Evolutionary conservation across 768 basidiomycete species (phyloP).

Genomic region (Astraeus odoratus): DNA sequence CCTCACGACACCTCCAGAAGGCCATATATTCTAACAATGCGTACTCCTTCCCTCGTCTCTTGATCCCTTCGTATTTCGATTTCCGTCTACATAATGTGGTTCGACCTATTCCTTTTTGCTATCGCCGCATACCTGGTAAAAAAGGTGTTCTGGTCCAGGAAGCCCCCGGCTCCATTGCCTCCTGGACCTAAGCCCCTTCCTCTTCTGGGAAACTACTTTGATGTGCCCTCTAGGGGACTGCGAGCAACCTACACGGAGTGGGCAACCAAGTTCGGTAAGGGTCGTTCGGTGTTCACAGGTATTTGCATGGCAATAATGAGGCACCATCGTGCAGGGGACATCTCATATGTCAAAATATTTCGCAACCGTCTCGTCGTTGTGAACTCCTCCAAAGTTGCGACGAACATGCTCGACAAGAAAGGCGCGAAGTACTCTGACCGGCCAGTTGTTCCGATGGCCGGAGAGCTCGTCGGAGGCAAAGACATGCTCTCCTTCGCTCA

Average conservation of each 20-base stretch:
- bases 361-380: slow-evolving; percentile 44
- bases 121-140: slow-evolving; percentile 8
- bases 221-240: slow-evolving; percentile 43
- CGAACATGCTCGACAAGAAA: slow-evolving; percentile 46
- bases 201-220: slow-evolving; percentile 46
- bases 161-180: slow-evolving; percentile 5
- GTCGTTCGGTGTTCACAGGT: not conserved
- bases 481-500: slow-evolving; percentile 6
- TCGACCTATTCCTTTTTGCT: slow-evolving; percentile 13
- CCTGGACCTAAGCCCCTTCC: slow-evolving; percentile 26
- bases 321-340: slow-evolving; percentile 16
- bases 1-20: too few species aligned
- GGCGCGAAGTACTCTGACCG: slow-evolving; percentile 43
- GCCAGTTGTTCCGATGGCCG: slow-evolving; percentile 11
- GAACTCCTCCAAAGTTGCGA: slow-evolving; percentile 37
- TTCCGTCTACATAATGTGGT: too few species aligned
- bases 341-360: slow-evolving; percentile 25
- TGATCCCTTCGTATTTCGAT: too few species aligned
- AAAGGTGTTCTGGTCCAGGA: slow-evolving; percentile 1
- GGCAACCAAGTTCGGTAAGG: slow-evolving; percentile 46
- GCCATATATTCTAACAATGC: too few species aligned
- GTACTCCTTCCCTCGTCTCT: too few species aligned
- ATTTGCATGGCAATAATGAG: not conserved
- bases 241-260: slow-evolving; percentile 49
- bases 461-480: slow-evolving; percentile 14